Base-by-base conservation (phyloP, 306 rosid species). In the Cucurbita moschata region DNA sequence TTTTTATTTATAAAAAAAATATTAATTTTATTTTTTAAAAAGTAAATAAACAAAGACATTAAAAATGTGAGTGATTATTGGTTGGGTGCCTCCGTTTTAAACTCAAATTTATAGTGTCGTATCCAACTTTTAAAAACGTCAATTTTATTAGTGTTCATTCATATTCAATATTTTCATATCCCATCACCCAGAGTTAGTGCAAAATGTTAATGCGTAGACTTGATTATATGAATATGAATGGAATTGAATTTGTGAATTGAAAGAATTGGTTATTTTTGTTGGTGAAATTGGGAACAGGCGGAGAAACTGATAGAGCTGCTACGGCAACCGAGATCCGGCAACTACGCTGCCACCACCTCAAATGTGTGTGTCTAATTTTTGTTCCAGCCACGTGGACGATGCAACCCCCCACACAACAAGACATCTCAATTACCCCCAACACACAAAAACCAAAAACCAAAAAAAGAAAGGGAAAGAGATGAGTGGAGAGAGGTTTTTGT, bases 321-420 rank as follows among this genome's bases (percentile, higher is more conserved):
- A 76, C 96, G 96, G 85, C 96, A 83, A 87, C 96, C 96, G 56
- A 92, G 98, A 87, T 78, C 98, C 91, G 85, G 84, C 91, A 77
- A 79, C 75, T 75, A 35, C 85, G 90, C 85, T 75, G 85, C 78
- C 72, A 79, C 79, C 80, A 47, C 81, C 8, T 79, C 82, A 44
- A 77, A 79, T 50, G 80, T 78, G 79, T 83, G 82, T 23, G 79
- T 75, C 46, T 86, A 69, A 83, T 55, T 84, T 70, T 26, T 60
- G 46, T 43, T 55, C 30, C 44, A 52, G 57, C 78, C 69, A 56
- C 74, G 47, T 23, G 72, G 56, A 40, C 55, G 69, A 57, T 74
- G 57, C 67, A 73, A 76, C 68, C 49, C 65, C 76, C 5, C 63
- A 40, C 21, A 53, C 77, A 64, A 63, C 58, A 26, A 26, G 21